A percentile compares a stretch with the other conserved stretches of the same genome.
Evolutionary conservation across 768 basidiomycete genomes (phyloP).

Genomic region (Panus rudis): DNA sequence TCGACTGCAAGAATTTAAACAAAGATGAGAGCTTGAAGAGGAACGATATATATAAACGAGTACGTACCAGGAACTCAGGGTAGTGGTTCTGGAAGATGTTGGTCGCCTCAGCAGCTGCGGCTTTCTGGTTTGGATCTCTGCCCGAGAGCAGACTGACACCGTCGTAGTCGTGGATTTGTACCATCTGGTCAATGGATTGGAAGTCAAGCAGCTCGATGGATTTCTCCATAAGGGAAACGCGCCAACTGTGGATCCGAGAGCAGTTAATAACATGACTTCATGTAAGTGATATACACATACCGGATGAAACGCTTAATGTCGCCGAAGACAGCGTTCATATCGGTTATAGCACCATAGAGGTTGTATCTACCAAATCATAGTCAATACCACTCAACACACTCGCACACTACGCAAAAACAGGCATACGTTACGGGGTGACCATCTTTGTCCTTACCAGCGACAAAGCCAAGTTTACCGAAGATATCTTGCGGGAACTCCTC

Average conservation of each 20-base stretch:
- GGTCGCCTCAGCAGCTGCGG: slow-evolving; percentile 66
- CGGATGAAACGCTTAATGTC: slow-evolving; percentile 72
- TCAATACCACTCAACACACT: not conserved
- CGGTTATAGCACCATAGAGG: slow-evolving; percentile 64
- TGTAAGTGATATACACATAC: slow-evolving; percentile 33
- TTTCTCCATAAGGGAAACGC: slow-evolving; percentile 71
- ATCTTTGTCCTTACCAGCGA: slow-evolving; percentile 65
- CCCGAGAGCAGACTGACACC: slow-evolving; percentile 55
- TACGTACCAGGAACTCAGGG: slow-evolving; percentile 66
- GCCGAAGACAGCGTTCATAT: slow-evolving; percentile 65
- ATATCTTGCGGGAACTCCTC: slow-evolving; percentile 33
- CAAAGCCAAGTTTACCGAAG: slow-evolving; percentile 49
- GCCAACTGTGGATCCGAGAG: slow-evolving; percentile 46
- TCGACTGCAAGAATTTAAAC: slow-evolving; percentile 33
- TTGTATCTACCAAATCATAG: slow-evolving; percentile 51
- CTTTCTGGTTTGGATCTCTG: slow-evolving; percentile 69
- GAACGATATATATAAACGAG: not conserved
- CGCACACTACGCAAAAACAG: not conserved
- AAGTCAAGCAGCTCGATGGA: slow-evolving; percentile 62
- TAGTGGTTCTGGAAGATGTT: slow-evolving; percentile 73
- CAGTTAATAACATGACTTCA: slow-evolving; percentile 1
- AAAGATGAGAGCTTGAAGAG: not conserved
- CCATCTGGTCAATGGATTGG: slow-evolving; percentile 59
- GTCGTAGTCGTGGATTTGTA: slow-evolving; percentile 77
- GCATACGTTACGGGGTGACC: slow-evolving; percentile 64